Percentiles rank a stretch among this genome's conserved stretches.
phyloP scores from a whole-genome alignment of 1,139 yeast genomes.

The Yamadazyma aaseri region DNA sequence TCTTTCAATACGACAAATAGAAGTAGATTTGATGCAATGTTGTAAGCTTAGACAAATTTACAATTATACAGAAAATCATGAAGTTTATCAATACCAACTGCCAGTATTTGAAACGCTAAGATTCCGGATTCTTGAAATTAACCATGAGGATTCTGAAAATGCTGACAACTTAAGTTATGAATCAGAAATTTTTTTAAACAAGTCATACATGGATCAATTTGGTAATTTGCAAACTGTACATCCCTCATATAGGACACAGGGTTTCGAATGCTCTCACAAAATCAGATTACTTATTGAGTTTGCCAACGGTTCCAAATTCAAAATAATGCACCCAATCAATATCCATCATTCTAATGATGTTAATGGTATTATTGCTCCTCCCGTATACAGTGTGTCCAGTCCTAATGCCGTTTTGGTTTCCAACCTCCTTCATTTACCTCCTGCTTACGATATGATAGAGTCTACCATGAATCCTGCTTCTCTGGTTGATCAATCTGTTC shows the following conservation, averaged over 20 bases:
- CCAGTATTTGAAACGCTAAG: neutral
- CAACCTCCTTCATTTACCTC: neutral
- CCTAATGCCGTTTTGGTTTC: neutral
- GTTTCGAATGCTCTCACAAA: slow-evolving; percentile 4
- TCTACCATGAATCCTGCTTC: too few species aligned
- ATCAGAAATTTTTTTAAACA: neutral
- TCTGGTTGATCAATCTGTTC: too few species aligned
- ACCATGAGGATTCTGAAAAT: neutral
- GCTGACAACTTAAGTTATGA: neutral
- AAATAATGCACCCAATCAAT: slow-evolving; percentile 2
- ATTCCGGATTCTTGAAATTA: neutral
- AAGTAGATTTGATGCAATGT: slow-evolving; percentile 3
- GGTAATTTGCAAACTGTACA: neutral
- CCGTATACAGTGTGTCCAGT: slow-evolving; percentile 1
- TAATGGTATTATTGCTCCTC: slow-evolving; percentile 4
- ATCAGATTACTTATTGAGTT: slow-evolving; percentile 2
- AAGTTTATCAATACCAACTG: neutral
- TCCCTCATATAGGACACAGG: slow-evolving; percentile 2
- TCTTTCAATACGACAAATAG: neutral
- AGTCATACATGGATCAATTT: neutral
- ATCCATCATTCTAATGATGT: slow-evolving; percentile 2
- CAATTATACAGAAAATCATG: slow-evolving; percentile 1
- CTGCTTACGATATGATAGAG: neutral
- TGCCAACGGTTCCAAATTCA: slow-evolving; percentile 1
- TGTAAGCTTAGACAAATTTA: neutral